Evolutionary conservation across 2,329 filamentous ascomycete species (phyloP).

Genomic region (Curvularia verruculosa): DNA sequence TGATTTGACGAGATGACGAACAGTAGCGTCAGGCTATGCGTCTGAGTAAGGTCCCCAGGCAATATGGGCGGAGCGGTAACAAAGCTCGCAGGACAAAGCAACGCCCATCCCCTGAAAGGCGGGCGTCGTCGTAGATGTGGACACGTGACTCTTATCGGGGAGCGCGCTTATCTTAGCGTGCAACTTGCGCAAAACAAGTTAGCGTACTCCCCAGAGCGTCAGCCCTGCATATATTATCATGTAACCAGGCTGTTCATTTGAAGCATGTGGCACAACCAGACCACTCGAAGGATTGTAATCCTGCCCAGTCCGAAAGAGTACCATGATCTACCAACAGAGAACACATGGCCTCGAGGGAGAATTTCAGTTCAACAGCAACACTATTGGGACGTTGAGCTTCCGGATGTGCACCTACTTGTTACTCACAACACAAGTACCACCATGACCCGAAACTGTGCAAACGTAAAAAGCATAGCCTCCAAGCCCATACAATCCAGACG

Average conservation of each 20-base stretch:
- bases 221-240: not conserved
- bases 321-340: not conserved
- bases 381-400: not conserved
- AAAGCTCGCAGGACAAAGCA: not conserved
- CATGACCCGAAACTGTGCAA: not conserved
- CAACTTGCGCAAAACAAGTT: not conserved
- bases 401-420: not conserved
- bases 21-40: not conserved
- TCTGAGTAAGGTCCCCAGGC: not conserved
- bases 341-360: not conserved
- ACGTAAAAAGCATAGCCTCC: not conserved
- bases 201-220: not conserved
- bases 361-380: not conserved
- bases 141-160: constrained; percentile 7
- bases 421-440: not conserved
- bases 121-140: not conserved
- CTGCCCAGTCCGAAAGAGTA: not conserved
- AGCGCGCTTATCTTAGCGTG: constrained; percentile 12
- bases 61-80: not conserved
- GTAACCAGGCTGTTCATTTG: not conserved
- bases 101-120: not conserved
- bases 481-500: not conserved
- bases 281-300: not conserved
- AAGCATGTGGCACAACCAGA: not conserved
- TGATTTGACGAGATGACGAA: not conserved